Evolutionary conservation across 345 rosid genomes (phyloP).

Genomic region (Salix caprea): DNA sequence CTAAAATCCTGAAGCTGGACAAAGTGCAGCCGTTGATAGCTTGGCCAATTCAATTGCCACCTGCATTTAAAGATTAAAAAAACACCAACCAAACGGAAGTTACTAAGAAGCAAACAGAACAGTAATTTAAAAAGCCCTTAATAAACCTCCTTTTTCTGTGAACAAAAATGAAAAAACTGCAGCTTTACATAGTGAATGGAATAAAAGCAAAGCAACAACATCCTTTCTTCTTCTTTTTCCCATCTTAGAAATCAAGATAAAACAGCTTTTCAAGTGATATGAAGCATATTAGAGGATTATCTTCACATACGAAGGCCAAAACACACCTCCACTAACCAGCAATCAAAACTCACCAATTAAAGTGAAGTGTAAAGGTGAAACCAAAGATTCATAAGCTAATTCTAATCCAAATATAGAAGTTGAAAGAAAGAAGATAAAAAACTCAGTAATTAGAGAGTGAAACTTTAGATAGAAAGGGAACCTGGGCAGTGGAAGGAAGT

Average conservation of each 20-base stretch:
- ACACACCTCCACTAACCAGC: background rate
- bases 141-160: background rate
- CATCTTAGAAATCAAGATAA: background rate
- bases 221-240: background rate
- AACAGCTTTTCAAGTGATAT: background rate
- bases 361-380: background rate
- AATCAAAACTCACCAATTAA: too few species aligned
- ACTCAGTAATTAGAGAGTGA: slow-evolving; percentile 2
- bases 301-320: background rate
- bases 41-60: slow-evolving; percentile 41
- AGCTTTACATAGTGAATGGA: too few species aligned
- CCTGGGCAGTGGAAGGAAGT: slow-evolving; percentile 62
- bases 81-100: background rate
- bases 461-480: slow-evolving; percentile 23
- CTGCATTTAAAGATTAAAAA: slow-evolving; percentile 28
- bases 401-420: background rate
- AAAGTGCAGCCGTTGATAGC: slow-evolving; percentile 29
- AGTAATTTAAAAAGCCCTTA: background rate
- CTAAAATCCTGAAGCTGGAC: slow-evolving; percentile 40
- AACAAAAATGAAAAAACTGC: background rate
- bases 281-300: background rate
- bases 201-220: too few species aligned
- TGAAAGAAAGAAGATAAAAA: slow-evolving; percentile 1
- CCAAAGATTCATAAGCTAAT: background rate
- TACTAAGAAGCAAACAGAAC: background rate